Evolutionary conservation across 1,284 basidiomycete species (phyloP), one percentile per base, ranked within the genome.

Genomic region (Sanguinoderma infundibulare): DNA sequence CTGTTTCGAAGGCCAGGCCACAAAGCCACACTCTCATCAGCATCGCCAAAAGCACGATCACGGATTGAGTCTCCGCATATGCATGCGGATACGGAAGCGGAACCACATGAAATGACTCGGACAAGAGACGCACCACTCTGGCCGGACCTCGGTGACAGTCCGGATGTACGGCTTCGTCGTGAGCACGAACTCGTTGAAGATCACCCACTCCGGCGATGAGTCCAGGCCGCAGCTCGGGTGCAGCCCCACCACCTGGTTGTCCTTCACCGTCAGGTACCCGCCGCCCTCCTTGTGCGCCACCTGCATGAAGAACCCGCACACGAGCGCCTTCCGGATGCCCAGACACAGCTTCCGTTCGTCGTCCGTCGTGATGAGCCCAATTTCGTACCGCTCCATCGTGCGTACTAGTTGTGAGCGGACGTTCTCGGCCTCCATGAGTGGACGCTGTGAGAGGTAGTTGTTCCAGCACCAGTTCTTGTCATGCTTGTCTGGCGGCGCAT

Each of bases 251-350:
- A 94, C 86, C 89, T 94, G 70, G 72, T 96, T 95, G 74, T 98
- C 96, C 79, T 98, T 98, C 66, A 98, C 89, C 0, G 96, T 98
- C 66, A 89, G 72, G 74, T 96, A 96, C 61, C 81, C 84, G 2
- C 87, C 92, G n/a, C 94, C 94, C 72, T 96, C 94, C 75, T 94
- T 95, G 77, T 98, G 95, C 5, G 96, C 97, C 8, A 97, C 89
- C 75, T 98, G 97, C 97, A 98, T 98, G 79, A 99, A 99, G 83
- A 95, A 99, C 0, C 96, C 97, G 72, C 91, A 94, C 0, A 94
- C 91, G 47, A 99, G 82, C 1, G 92, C 90, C 76, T 91, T 90
- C 32, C 94, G 87, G 62, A 99, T 90, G 70, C 92, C 91, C 61
- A 79, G 72, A 77, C 89, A 94, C 72, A 94, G 87, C 71, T 90